These are phyloP conservation scores for Cystoderma amianthinum DNA, from an alignment of 768 basidiomycete species.

Conservation along the genomic window DNA sequence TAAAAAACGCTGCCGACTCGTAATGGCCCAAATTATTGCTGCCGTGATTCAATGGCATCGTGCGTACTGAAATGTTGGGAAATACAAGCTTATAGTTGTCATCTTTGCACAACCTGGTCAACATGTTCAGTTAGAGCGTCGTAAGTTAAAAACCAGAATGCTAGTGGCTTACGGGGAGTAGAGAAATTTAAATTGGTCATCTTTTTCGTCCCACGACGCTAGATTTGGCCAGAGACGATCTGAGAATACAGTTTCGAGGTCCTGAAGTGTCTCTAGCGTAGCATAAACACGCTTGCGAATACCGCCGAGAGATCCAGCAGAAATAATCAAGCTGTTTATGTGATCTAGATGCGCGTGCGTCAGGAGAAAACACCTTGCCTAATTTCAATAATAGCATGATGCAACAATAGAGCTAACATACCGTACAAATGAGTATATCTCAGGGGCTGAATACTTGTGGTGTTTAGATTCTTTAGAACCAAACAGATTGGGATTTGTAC, in stretches of 20 bases:
- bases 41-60: slow-evolving; percentile 73
- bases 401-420: slow-evolving; percentile 15
- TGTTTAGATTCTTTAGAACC: slow-evolving; percentile 16
- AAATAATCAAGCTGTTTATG: slow-evolving; percentile 72
- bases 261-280: slow-evolving; percentile 51
- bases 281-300: slow-evolving; percentile 59
- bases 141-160: slow-evolving; percentile 1
- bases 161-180: slow-evolving; percentile 51
- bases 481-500: slow-evolving; percentile 50
- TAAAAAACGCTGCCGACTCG: slow-evolving; percentile 79
- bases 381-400: slow-evolving; percentile 4
- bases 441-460: slow-evolving; percentile 27
- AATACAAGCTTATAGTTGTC: slow-evolving; percentile 45
- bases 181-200: slow-evolving; percentile 52
- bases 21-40: slow-evolving; percentile 49
- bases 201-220: slow-evolving; percentile 63
- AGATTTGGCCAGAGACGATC: slow-evolving; percentile 84
- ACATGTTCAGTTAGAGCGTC: not conserved
- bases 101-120: slow-evolving; percentile 41
- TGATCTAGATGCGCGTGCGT: slow-evolving; percentile 93
- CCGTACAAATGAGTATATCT: slow-evolving; percentile 51
- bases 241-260: slow-evolving; percentile 67
- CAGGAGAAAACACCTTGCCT: slow-evolving; percentile 71
- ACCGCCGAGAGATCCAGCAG: slow-evolving; percentile 70
- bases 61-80: slow-evolving; percentile 52